Conservation (phyloP, 192 early-diverging fungal genomes). For the Entomortierella beljakovae region DNA sequence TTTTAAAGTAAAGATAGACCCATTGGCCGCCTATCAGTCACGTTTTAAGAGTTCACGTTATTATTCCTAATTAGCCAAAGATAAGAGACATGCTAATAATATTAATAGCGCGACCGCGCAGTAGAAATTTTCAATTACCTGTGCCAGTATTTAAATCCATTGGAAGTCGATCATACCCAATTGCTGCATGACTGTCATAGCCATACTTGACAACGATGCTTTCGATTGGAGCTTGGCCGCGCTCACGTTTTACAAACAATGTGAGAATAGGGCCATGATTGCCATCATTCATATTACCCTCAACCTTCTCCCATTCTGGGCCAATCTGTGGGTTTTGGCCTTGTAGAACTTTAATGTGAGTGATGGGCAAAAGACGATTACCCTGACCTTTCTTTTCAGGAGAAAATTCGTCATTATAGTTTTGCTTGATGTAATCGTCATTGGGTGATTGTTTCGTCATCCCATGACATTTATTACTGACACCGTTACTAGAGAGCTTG, state of each 20-base stretch:
- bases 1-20: slow-evolving; percentile 47
- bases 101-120: too few species aligned
- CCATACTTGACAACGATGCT: slow-evolving; percentile 60
- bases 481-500: not conserved
- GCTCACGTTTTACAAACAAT: slow-evolving; percentile 46
- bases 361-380: slow-evolving; percentile 21
- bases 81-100: too few species aligned
- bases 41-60: not conserved
- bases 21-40: slow-evolving; percentile 40
- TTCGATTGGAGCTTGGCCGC: slow-evolving; percentile 35
- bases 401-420: not conserved
- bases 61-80: not conserved
- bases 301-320: slow-evolving; percentile 32
- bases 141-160: slow-evolving; percentile 55
- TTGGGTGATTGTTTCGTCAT: not conserved
- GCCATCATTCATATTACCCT: slow-evolving; percentile 49
- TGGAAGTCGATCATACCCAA: slow-evolving; percentile 55
- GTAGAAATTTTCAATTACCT: slow-evolving; percentile 13
- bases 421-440: not conserved
- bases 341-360: slow-evolving; percentile 33
- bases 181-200: slow-evolving; percentile 40
- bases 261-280: slow-evolving; percentile 37
- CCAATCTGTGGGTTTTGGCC: slow-evolving; percentile 31
- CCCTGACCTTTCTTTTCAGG: not conserved
- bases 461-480: not conserved